phyloP scores from a whole-genome alignment of 169 alveolate genomes.

The Ichthyophthirius multifiliis region DNA sequence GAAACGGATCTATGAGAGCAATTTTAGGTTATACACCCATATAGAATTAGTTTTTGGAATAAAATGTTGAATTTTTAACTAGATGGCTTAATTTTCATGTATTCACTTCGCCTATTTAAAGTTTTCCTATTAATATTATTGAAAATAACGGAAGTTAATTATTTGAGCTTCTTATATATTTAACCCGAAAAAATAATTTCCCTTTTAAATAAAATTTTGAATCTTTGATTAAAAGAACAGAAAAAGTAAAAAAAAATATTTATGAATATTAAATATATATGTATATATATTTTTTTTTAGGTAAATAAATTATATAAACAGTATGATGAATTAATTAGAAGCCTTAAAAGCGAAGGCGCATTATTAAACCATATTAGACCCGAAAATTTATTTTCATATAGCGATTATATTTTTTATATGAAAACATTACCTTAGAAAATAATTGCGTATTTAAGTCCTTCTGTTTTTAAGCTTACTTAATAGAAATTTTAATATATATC shows the following conservation, averaged over 20 bases:
- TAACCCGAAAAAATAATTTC: constrained; percentile 71
- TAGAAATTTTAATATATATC: constrained; percentile 77
- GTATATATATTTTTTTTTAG: background rate
- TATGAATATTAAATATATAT: background rate
- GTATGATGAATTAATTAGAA: constrained; percentile 79
- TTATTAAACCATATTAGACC: constrained; percentile 87
- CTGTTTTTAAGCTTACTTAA: background rate
- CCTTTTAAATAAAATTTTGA: constrained; percentile 33
- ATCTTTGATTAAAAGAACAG: constrained; percentile 36
- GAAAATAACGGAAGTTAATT: constrained; percentile 77
- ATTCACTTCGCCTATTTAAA: constrained; percentile 63
- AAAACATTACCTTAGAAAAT: constrained; percentile 37
- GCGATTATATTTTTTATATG: constrained; percentile 56
- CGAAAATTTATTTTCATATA: constrained; percentile 67
- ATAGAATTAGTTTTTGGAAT: constrained; percentile 60
- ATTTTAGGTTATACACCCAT: constrained; percentile 80
- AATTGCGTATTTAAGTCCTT: constrained; percentile 1
- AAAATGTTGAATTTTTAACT: constrained; percentile 70
- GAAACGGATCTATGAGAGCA: background rate
- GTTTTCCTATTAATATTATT: constrained; percentile 85
- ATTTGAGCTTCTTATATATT: constrained; percentile 72
- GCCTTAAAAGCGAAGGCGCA: constrained; percentile 85
- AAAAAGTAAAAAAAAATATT: constrained; percentile 15
- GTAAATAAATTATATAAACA: constrained; percentile 36
- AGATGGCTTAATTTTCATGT: constrained; percentile 84